phyloP scores from a whole-genome alignment of 352 stramenopile genomes.

The Phytophthora tentaculata region DNA sequence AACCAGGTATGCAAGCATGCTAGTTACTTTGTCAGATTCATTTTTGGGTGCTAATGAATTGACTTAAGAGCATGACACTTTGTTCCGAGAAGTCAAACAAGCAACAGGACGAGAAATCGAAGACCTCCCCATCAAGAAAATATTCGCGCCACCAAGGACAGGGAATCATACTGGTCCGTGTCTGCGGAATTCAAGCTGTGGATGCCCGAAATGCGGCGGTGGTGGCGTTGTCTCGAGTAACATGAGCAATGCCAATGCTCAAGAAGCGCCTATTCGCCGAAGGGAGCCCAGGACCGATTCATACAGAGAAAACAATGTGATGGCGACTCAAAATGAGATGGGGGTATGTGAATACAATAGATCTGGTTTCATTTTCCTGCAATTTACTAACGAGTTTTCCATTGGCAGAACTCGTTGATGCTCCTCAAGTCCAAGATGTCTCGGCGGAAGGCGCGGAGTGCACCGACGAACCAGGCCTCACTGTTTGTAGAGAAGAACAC shows the following conservation, averaged over 20 bases:
- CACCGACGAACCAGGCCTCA: conserved; percentile 71
- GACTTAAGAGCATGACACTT: conserved; percentile 78
- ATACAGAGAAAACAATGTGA: conserved; percentile 39
- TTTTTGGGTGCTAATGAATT: conserved; percentile 41
- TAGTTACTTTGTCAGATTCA: conserved; percentile 5
- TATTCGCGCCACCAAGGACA: conserved; percentile 12
- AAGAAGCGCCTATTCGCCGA: conserved; percentile 40
- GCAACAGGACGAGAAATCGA: conserved; percentile 72
- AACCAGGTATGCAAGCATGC: conserved; percentile 49
- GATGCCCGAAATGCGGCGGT: conserved; percentile 66
- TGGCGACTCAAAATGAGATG: conserved; percentile 50
- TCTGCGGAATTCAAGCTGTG: conserved; percentile 74
- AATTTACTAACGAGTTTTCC: conserved; percentile 5
- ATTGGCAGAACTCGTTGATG: conserved; percentile 64
- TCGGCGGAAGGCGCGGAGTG: conserved; percentile 68
- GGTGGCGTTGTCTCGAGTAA: conserved; percentile 20
- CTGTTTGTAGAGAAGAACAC: conserved; percentile 67
- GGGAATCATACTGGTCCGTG: conserved; percentile 55
- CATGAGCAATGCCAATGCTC: conserved; percentile 11
- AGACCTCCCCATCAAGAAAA: conserved; percentile 62
- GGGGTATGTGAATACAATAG: conserved; percentile 38
- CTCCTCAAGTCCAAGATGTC: conserved; percentile 88
- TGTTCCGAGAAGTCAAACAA: conserved; percentile 85
- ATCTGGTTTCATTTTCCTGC: too few relatives aligned
- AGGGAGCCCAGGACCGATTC: conserved; percentile 45